phyloP scores from a whole-genome alignment of 495 filamentous ascomycete genomes.

The Aspergillus wentii region DNA sequence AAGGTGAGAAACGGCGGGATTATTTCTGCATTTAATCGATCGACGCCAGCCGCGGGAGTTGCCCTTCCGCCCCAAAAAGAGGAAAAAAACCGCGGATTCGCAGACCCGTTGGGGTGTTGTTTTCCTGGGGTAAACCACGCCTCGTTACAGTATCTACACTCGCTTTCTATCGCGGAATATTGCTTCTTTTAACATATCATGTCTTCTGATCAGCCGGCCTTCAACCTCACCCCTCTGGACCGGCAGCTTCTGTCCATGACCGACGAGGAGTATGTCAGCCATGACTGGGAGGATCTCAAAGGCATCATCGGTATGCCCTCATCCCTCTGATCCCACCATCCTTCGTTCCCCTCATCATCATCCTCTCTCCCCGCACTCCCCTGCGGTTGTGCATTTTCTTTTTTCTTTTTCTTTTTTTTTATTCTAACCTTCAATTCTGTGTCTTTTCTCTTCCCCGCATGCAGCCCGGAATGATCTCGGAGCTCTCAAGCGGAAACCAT shows the following conservation, averaged over 20 bases:
- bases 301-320: conserved; percentile 55
- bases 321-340: conserved; percentile 3
- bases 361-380: no score
- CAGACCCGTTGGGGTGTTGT: conserved; percentile 1
- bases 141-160: not conserved
- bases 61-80: no score
- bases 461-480: conserved; percentile 67
- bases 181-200: conserved; percentile 2
- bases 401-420: conserved; percentile 5
- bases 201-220: conserved; percentile 35
- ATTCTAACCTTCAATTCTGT: not conserved
- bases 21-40: no score
- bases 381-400: no score
- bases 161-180: conserved; percentile 1
- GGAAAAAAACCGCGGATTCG: not conserved
- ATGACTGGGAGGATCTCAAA: conserved; percentile 66
- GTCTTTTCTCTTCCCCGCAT: conserved; percentile 3
- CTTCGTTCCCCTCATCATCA: no score
- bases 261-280: conserved; percentile 63
- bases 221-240: conserved; percentile 63
- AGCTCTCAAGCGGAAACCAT: conserved; percentile 74
- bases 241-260: conserved; percentile 59
- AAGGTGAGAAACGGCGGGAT: conserved; percentile 6
- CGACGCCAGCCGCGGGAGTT: no score
- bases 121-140: conserved; percentile 12